Evolutionary conservation across 1,284 basidiomycete genomes (phyloP).

Genomic region (Naganishia sp.): DNA sequence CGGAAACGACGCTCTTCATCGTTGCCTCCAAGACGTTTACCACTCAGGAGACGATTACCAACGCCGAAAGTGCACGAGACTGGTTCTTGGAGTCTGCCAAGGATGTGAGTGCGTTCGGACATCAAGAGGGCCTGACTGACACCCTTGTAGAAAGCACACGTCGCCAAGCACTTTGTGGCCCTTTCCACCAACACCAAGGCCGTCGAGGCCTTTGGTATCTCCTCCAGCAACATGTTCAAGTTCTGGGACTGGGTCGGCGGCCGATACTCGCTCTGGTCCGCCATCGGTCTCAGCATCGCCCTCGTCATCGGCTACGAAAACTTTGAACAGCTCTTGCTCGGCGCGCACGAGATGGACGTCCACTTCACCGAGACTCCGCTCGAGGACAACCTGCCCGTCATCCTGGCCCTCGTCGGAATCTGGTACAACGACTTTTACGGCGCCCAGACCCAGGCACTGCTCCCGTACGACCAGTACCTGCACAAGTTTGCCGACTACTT

Average conservation of each 20-base stretch:
- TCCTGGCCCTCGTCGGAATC: conserved; percentile 87
- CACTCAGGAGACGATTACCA: conserved; percentile 99
- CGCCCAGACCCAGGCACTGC: conserved; percentile 88
- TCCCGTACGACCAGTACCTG: conserved; percentile 98
- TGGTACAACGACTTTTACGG: conserved; percentile 99
- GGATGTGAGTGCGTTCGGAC: conserved; percentile 57
- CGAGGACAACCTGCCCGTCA: conserved; percentile 88
- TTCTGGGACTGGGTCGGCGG: conserved; percentile 99
- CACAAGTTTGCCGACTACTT: conserved; percentile 99
- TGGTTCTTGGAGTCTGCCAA: conserved; percentile 89
- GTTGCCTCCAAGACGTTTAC: conserved; percentile 98
- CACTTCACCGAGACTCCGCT: conserved; percentile 89
- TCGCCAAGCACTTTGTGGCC: conserved; percentile 98
- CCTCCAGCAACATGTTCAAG: conserved; percentile 93
- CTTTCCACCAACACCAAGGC: conserved; percentile 94
- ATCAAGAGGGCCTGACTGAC: background rate
- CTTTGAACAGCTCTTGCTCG: conserved; percentile 85
- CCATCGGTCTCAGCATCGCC: conserved; percentile 93
- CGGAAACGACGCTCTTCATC: conserved; percentile 95
- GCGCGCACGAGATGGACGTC: conserved; percentile 96
- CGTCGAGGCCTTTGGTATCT: conserved; percentile 93
- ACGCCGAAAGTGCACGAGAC: conserved; percentile 86
- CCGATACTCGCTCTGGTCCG: conserved; percentile 96
- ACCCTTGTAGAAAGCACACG: conserved; percentile 68
- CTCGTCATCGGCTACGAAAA: conserved; percentile 91